phyloP scores from a whole-genome alignment of 192 early-diverging fungal genomes.

The Backusella australiensis region DNA sequence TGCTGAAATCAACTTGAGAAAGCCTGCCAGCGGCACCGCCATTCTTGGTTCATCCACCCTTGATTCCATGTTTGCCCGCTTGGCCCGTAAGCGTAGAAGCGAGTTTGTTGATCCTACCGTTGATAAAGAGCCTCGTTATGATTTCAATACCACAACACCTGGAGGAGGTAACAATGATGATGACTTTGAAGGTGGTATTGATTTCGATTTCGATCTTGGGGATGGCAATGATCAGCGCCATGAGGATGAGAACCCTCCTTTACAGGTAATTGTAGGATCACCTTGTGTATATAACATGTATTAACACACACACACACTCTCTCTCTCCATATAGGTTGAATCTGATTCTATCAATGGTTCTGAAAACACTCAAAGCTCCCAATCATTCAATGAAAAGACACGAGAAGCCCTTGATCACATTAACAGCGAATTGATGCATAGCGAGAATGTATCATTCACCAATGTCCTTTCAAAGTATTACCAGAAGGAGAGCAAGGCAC shows the following conservation, averaged over 20 bases:
- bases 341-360: not conserved
- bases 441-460: not conserved
- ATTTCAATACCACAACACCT: not conserved
- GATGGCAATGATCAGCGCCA: not conserved
- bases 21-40: slow-evolving; percentile 9
- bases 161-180: not conserved
- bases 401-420: not conserved
- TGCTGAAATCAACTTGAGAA: not conserved
- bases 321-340: not conserved
- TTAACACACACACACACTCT: not conserved
- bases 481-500: slow-evolving; percentile 69
- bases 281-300: not conserved
- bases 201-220: not conserved
- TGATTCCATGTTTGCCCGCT: not conserved
- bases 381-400: not conserved
- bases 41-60: not conserved
- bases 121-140: not conserved
- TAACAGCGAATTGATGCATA: not conserved
- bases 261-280: not conserved
- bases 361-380: not conserved
- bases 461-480: slow-evolving; percentile 35
- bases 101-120: not conserved
- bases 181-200: not conserved
- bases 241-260: not conserved
- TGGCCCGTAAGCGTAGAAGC: not conserved